Evolutionary conservation across 2,329 filamentous ascomycete genomes (phyloP).

Genomic region (Ciborinia camelliae): DNA sequence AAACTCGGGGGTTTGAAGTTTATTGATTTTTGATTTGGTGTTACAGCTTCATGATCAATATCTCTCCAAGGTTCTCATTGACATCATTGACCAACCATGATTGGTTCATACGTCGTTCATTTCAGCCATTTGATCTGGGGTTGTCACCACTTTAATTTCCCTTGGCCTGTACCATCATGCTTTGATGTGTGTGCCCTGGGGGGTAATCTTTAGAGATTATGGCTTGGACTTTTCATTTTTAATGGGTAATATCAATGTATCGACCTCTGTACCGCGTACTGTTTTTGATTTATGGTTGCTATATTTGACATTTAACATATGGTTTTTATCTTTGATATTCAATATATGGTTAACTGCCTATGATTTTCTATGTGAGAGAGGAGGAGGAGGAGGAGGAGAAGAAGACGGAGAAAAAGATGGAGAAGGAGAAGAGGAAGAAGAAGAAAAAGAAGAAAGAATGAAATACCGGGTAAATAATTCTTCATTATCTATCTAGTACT

Average conservation of each 20-base stretch:
- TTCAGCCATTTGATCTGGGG: neutral
- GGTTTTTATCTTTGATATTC: no score
- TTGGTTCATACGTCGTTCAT: neutral
- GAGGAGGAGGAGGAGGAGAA: neutral
- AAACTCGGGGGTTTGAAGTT: neutral
- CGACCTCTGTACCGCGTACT: neutral
- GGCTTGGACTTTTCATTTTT: neutral
- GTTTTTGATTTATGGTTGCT: neutral
- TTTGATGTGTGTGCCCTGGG: no score
- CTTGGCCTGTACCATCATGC: neutral
- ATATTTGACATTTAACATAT: rapidly evolving
- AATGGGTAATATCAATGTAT: no score
- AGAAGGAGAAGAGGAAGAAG: neutral
- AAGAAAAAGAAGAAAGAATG: neutral
- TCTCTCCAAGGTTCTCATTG: neutral
- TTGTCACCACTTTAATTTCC: neutral
- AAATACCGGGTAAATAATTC: no score
- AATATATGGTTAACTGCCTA: no score
- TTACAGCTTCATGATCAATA: conserved; percentile 2
- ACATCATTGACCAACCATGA: neutral
- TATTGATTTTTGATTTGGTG: neutral
- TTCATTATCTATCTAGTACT: no score
- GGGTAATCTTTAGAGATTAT: no score
- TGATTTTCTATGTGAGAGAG: neutral
- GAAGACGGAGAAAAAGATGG: neutral